Percentiles rank a stretch among this genome's conserved stretches.
Evolutionary conservation across 2,329 filamentous ascomycete species (phyloP).

Genomic region (Hypoxylon sp.): DNA sequence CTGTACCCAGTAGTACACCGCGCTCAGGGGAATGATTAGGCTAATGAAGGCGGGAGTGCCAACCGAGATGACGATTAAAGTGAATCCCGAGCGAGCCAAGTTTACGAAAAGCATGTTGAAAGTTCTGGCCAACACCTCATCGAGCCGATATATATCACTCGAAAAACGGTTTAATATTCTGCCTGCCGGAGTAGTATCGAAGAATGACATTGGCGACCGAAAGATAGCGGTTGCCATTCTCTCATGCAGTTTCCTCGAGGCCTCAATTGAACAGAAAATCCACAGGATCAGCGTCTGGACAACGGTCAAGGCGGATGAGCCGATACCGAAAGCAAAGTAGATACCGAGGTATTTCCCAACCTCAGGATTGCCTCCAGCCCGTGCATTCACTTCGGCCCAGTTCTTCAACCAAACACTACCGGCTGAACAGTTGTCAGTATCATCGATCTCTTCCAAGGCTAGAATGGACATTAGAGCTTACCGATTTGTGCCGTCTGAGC

Average conservation of each 20-base stretch:
- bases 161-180: conserved; percentile 97
- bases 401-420: conserved; percentile 94
- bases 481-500: conserved; percentile 87
- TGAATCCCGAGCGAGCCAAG: conserved; percentile 82
- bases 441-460: conserved; percentile 38
- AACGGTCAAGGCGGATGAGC: conserved; percentile 86
- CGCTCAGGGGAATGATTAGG: conserved; percentile 84
- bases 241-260: conserved; percentile 95
- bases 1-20: conserved; percentile 92
- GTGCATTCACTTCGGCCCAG: conserved; percentile 87
- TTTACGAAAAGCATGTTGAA: conserved; percentile 98
- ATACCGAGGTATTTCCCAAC: conserved; percentile 94
- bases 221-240: conserved; percentile 98
- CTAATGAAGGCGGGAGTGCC: conserved; percentile 85
- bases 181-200: conserved; percentile 96
- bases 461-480: conserved; percentile 58
- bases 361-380: conserved; percentile 76
- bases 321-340: conserved; percentile 95
- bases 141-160: conserved; percentile 85
- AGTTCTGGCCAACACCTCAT: conserved; percentile 93
- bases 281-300: conserved; percentile 94
- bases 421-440: conserved; percentile 59
- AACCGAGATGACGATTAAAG: conserved; percentile 85
- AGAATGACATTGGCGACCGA: conserved; percentile 98
- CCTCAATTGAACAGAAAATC: conserved; percentile 99